phyloP scores from a whole-genome alignment of 352 stramenopile genomes.

The Stephanocyclus meneghinianus region DNA sequence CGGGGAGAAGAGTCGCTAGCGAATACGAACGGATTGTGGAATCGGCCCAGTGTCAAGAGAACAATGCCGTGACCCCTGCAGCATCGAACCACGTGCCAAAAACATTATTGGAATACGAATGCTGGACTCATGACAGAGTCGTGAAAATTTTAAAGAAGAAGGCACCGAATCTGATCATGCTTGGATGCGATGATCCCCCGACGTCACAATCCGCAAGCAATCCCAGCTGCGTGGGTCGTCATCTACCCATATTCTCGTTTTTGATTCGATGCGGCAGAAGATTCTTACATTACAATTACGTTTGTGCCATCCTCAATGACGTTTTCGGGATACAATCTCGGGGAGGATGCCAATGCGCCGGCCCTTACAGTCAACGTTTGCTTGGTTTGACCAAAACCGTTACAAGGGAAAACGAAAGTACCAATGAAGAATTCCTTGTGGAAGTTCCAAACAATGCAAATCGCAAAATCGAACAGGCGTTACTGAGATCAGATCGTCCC shows the following conservation, averaged over 20 bases:
- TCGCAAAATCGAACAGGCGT: conserved; percentile 83
- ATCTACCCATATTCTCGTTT: conserved; percentile 94
- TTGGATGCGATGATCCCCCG: conserved; percentile 78
- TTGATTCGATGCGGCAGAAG: conserved; percentile 85
- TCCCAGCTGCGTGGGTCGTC: conserved; percentile 22
- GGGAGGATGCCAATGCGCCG: conserved; percentile 91
- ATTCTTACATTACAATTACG: conserved; percentile 98
- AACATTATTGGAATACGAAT: conserved; percentile 68
- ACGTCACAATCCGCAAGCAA: conserved; percentile 2
- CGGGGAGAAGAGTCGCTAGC: conserved; percentile 83
- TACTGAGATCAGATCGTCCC: conserved; percentile 85
- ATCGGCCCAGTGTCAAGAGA: conserved; percentile 11
- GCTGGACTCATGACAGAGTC: conserved; percentile 55
- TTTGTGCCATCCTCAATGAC: conserved; percentile 96
- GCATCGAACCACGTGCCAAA: conserved; percentile 22
- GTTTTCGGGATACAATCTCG: conserved; percentile 93
- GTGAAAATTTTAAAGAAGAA: conserved; percentile 50
- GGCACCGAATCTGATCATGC: conserved; percentile 86
- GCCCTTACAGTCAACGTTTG: conserved; percentile 90
- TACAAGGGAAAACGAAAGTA: neutral
- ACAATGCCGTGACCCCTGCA: neutral
- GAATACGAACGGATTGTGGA: conserved; percentile 54
- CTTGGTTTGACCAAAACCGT: conserved; percentile 85
- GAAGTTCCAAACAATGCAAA: conserved; percentile 74
- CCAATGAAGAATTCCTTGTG: conserved; percentile 17